Evolutionary conservation across 192 early-diverging fungal genomes (phyloP).

Genomic region (Geranomyces michiganensis): DNA sequence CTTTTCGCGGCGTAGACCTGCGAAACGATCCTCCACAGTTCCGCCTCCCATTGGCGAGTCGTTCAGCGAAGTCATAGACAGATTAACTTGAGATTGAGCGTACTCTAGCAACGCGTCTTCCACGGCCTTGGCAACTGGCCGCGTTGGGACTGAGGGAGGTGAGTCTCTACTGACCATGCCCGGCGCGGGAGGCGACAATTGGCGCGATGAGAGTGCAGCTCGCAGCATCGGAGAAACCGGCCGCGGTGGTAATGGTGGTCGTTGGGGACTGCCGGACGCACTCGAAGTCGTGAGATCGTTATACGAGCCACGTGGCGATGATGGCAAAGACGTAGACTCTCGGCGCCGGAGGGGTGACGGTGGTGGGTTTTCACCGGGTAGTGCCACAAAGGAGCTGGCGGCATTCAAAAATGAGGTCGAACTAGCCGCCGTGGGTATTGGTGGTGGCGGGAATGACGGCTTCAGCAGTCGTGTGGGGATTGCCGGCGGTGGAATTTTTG

Average conservation of each 20-base stretch:
- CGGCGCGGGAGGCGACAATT: constrained; percentile 1
- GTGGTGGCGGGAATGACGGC: constrained; percentile 18
- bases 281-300: not conserved
- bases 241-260: constrained; percentile 31
- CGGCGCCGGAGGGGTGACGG: not conserved
- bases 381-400: not conserved
- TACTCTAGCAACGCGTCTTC: constrained; percentile 21
- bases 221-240: constrained; percentile 23
- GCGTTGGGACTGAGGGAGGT: constrained; percentile 22
- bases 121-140: constrained; percentile 18
- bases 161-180: not conserved
- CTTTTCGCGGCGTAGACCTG: constrained; percentile 28
- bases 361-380: no score
- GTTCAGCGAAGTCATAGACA: not conserved
- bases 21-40: constrained; percentile 17
- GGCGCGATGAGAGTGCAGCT: not conserved
- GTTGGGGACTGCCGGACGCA: constrained; percentile 13
- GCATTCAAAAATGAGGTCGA: not conserved
- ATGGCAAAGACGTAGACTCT: not conserved
- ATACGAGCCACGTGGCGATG: constrained; percentile 5
- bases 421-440: constrained; percentile 8
- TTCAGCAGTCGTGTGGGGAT: constrained; percentile 3
- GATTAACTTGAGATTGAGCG: not conserved
- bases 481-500: not conserved
- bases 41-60: not conserved